phyloP scores from a whole-genome alignment of 495 filamentous ascomycete genomes.

The Pyronema domesticum region DNA sequence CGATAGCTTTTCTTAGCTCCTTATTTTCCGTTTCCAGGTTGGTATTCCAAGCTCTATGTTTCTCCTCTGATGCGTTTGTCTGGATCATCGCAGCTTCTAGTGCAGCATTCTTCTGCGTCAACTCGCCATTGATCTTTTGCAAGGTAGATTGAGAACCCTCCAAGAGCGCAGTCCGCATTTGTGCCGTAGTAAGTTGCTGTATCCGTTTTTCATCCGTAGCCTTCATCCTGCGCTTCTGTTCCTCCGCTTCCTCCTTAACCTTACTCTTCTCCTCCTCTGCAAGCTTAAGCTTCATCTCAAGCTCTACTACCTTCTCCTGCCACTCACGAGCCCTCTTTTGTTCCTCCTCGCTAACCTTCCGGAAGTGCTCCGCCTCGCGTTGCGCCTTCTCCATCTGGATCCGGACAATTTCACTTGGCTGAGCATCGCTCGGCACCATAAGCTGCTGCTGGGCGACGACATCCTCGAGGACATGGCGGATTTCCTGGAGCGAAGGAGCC shows the following conservation, averaged over 20 bases:
- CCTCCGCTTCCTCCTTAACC: slow-evolving; percentile 18
- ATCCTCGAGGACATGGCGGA: slow-evolving; percentile 19
- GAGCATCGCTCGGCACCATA: slow-evolving; percentile 6
- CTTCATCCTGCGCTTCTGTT: slow-evolving; percentile 19
- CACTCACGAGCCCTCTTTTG: slow-evolving; percentile 15
- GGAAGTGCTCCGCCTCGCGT: not conserved
- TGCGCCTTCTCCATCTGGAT: slow-evolving; percentile 12
- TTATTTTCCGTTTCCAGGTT: slow-evolving; percentile 21
- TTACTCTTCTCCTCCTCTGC: slow-evolving; percentile 19
- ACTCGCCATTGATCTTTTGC: slow-evolving; percentile 20
- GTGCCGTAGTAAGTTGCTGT: slow-evolving; percentile 19
- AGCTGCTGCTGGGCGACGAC: slow-evolving; percentile 18
- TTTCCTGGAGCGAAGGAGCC: slow-evolving; percentile 15
- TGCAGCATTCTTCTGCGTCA: slow-evolving; percentile 15
- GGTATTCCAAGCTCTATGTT: slow-evolving; percentile 11
- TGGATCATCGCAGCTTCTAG: slow-evolving; percentile 18
- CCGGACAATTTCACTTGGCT: slow-evolving; percentile 14
- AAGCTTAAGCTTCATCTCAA: slow-evolving; percentile 21
- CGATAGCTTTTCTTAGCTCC: slow-evolving; percentile 43
- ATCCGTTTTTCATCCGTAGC: slow-evolving; percentile 21
- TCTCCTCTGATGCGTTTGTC: slow-evolving; percentile 14
- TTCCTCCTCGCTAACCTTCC: slow-evolving; percentile 16
- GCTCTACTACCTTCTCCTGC: slow-evolving; percentile 16
- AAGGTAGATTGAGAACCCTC: slow-evolving; percentile 23
- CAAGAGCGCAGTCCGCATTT: slow-evolving; percentile 23